phyloP scores from a whole-genome alignment of 352 stramenopile genomes.

The Halophytophthora polymorphica region DNA sequence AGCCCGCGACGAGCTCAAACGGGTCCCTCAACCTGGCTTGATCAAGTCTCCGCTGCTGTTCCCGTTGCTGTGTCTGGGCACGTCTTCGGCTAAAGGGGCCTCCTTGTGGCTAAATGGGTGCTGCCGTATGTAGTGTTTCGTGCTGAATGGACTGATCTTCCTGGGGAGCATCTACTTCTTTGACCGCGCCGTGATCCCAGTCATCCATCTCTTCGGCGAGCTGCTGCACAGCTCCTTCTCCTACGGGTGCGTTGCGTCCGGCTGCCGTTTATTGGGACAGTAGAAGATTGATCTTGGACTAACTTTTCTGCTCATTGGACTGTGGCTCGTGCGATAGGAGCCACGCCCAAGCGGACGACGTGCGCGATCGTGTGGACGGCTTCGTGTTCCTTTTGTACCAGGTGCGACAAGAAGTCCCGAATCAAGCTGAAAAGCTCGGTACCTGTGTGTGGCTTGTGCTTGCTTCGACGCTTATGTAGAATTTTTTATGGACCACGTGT shows the following conservation, averaged over 20 bases:
- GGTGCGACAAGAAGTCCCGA: conserved; percentile 14
- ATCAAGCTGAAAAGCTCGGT: background rate
- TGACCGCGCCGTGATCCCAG: conserved; percentile 74
- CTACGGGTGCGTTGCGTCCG: conserved; percentile 34
- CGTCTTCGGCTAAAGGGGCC: conserved; percentile 3
- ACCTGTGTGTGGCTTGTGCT: background rate
- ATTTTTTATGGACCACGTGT: background rate
- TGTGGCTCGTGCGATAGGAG: conserved; percentile 22
- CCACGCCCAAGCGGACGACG: conserved; percentile 55
- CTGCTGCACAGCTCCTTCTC: conserved; percentile 70
- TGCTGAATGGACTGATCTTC: conserved; percentile 89
- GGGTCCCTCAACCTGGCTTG: background rate
- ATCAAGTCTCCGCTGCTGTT: background rate
- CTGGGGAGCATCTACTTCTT: conserved; percentile 90
- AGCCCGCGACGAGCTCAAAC: background rate
- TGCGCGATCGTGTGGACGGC: conserved; percentile 73
- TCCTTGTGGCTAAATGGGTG: background rate
- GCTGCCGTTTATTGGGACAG: background rate
- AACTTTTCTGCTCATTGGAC: background rate
- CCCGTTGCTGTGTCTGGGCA: background rate
- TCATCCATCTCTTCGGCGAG: conserved; percentile 87
- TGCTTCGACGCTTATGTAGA: background rate
- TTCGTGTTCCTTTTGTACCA: conserved; percentile 88
- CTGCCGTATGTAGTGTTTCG: conserved; percentile 52
- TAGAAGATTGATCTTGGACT: background rate